Conservation (phyloP, 257 asterid species). For the Avicennia marina region DNA sequence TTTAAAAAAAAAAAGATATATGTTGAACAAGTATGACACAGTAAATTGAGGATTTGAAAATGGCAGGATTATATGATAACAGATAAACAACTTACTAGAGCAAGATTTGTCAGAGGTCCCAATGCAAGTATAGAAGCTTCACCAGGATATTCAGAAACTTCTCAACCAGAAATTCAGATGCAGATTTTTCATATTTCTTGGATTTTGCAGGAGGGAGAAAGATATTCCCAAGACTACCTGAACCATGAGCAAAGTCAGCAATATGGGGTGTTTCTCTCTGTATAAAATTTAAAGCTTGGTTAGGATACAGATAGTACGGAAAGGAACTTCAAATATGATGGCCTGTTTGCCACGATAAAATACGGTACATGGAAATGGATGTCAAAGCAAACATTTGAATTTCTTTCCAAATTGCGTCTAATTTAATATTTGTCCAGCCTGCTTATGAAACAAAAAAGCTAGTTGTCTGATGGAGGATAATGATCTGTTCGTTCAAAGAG, state of each 20-base stretch:
- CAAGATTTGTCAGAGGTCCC: constrained; percentile 94
- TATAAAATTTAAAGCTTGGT: constrained; percentile 14
- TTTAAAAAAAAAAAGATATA: constrained; percentile 5
- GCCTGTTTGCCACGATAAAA: not conserved
- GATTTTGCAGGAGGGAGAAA: constrained; percentile 52
- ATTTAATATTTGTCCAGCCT: too few relatives aligned
- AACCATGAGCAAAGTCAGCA: constrained; percentile 86
- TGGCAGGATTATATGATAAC: not conserved
- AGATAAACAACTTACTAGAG: constrained; percentile 49
- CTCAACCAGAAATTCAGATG: constrained; percentile 78
- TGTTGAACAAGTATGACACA: constrained; percentile 2
- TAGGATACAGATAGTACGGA: not conserved
- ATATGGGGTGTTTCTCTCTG: constrained; percentile 81
- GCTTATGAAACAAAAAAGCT: not conserved
- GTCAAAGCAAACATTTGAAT: too few relatives aligned
- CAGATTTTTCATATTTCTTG: constrained; percentile 64
- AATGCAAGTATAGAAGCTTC: constrained; percentile 96
- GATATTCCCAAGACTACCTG: constrained; percentile 74
- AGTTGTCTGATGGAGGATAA: not conserved
- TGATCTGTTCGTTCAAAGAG: not conserved
- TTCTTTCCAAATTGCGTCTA: too few relatives aligned
- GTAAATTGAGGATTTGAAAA: not conserved
- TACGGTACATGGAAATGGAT: too few relatives aligned
- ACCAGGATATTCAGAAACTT: constrained; percentile 79
- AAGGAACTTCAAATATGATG: not conserved